Evolutionary conservation across 768 basidiomycete species (phyloP).

Genomic region (Phylloporus rhodoxanthus): DNA sequence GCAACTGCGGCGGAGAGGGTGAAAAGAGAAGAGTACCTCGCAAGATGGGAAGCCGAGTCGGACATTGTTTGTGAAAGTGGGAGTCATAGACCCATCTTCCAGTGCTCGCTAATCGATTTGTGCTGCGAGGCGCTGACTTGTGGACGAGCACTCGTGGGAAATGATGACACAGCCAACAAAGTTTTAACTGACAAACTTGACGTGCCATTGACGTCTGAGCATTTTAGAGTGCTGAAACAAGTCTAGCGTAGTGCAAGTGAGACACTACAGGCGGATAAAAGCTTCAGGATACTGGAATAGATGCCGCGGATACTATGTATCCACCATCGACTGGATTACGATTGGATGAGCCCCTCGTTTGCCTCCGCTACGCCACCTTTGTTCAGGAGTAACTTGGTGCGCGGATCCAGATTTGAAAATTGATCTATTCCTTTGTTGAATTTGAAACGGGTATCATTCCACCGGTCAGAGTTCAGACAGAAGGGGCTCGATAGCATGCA

Average conservation of each 20-base stretch:
- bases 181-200: too few species aligned
- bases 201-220: too few species aligned
- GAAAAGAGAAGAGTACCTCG: slow-evolving; percentile 25
- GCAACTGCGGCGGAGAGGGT: not conserved
- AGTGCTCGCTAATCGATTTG: slow-evolving; percentile 13
- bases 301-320: too few species aligned
- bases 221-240: too few species aligned
- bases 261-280: too few species aligned
- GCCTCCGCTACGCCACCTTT: too few species aligned
- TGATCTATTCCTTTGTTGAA: not conserved
- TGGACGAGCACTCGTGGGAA: slow-evolving; percentile 23
- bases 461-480: not conserved
- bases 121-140: slow-evolving; percentile 4
- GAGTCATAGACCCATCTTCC: slow-evolving; percentile 24
- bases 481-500: not conserved
- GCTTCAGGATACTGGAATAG: too few species aligned
- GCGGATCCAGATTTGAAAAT: too few species aligned
- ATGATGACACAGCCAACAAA: not conserved
- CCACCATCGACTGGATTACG: too few species aligned
- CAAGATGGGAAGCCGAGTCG: slow-evolving; percentile 36
- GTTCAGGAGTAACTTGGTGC: too few species aligned
- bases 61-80: slow-evolving; percentile 28
- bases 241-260: too few species aligned
- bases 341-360: too few species aligned
- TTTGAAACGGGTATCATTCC: not conserved